Evolutionary conservation across 306 rosid genomes (phyloP).

Genomic region (Oxytropis ochrocephala): DNA sequence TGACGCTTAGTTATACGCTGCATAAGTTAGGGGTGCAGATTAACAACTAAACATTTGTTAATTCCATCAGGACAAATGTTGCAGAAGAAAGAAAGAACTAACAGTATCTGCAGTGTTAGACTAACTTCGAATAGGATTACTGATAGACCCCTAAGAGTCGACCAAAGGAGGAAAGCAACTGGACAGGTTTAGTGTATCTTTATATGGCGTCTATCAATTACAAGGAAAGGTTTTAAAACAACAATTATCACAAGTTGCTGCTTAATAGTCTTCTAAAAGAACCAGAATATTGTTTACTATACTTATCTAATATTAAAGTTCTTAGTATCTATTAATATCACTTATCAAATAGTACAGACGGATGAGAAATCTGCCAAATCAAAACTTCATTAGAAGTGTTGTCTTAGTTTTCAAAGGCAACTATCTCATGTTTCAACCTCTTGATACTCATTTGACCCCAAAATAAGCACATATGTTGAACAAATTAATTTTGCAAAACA

Average conservation of each 20-base stretch:
- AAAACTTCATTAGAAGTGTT: neutral
- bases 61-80: neutral
- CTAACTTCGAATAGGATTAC: neutral
- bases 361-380: neutral
- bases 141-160: too few relatives aligned
- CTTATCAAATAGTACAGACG: neutral
- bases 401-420: neutral
- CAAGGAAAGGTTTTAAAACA: neutral
- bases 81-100: neutral
- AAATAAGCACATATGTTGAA: neutral
- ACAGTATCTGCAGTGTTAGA: neutral
- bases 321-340: neutral
- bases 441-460: constrained; percentile 2
- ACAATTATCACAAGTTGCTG: neutral
- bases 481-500: constrained; percentile 12
- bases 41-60: neutral
- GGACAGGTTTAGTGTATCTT: too few relatives aligned
- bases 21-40: neutral
- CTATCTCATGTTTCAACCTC: neutral
- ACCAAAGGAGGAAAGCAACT: too few relatives aligned
- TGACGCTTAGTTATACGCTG: neutral
- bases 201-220: too few relatives aligned
- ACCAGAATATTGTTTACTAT: neutral
- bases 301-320: neutral
- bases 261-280: constrained; percentile 1